A percentile compares a stretch with the other conserved stretches of the same genome.
phyloP scores from a whole-genome alignment of 2,329 filamentous ascomycete species.

The Thermothelomyces thermophilus region DNA sequence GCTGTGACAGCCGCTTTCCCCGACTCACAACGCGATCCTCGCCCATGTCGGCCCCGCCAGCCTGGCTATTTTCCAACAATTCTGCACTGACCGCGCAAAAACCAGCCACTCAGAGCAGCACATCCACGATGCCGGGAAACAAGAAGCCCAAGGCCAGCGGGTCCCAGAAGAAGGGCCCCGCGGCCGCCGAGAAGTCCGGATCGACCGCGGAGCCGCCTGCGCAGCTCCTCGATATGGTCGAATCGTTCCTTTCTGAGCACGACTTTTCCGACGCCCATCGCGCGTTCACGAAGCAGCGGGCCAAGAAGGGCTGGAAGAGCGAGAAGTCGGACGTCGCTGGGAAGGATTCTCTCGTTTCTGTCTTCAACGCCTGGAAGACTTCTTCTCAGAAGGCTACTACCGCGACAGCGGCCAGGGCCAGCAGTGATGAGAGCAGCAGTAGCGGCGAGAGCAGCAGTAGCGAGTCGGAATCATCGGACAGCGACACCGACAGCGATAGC shows the following conservation, averaged over 20 bases:
- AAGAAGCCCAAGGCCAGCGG: conserved; percentile 23
- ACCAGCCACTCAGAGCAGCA: neutral
- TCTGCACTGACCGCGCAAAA: conserved; percentile 6
- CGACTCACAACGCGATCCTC: neutral
- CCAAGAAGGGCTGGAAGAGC: conserved; percentile 40
- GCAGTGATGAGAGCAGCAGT: conserved; percentile 29
- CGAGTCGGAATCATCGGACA: conserved; percentile 22
- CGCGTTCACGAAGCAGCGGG: conserved; percentile 58
- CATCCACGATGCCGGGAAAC: conserved; percentile 15
- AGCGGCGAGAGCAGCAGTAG: conserved; percentile 28
- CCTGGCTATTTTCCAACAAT: conserved; percentile 26
- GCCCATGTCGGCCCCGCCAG: conserved; percentile 23
- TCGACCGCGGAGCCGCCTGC: conserved; percentile 39
- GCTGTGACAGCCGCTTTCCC: neutral
- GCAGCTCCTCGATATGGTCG: conserved; percentile 61
- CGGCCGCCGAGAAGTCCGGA: conserved; percentile 11
- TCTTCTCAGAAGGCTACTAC: conserved; percentile 30
- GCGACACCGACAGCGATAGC: conserved; percentile 28
- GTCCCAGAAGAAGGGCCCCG: conserved; percentile 16
- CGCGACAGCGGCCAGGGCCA: conserved; percentile 24
- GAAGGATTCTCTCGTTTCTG: conserved; percentile 39
- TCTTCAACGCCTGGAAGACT: conserved; percentile 47
- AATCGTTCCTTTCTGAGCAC: conserved; percentile 58
- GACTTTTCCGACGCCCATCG: conserved; percentile 56
- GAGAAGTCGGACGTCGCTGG: conserved; percentile 16